phyloP scores from a whole-genome alignment of 805 yeast species.

The Candida sonorensis region DNA sequence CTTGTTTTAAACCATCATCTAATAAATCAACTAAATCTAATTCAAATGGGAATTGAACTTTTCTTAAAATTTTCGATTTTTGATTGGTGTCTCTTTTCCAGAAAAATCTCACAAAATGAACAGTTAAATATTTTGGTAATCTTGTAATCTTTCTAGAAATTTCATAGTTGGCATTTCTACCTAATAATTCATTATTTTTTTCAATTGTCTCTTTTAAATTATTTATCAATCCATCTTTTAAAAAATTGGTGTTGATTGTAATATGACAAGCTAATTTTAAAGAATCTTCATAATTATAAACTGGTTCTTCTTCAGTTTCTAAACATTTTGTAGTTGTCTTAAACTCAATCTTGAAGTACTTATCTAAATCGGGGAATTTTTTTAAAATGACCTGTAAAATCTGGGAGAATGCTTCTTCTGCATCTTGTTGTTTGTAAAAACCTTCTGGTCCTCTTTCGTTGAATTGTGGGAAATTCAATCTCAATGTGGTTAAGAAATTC shows the following conservation, averaged over 20 bases:
- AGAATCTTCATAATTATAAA: constrained; percentile 46
- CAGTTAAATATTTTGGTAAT: constrained; percentile 81
- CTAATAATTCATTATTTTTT: constrained; percentile 66
- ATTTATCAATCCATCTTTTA: constrained; percentile 74
- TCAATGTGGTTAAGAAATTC: constrained; percentile 55
- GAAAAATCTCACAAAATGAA: constrained; percentile 89
- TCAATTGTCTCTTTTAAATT: constrained; percentile 73
- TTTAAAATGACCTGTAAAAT: constrained; percentile 47
- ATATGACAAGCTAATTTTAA: constrained; percentile 86
- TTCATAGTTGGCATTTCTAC: constrained; percentile 64
- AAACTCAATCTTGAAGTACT: constrained; percentile 59
- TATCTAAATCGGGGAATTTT: constrained; percentile 45
- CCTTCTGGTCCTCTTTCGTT: constrained; percentile 72
- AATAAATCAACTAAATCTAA: constrained; percentile 82
- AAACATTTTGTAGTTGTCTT: constrained; percentile 58
- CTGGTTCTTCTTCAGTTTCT: constrained; percentile 39
- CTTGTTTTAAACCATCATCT: constrained; percentile 65
- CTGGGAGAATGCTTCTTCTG: constrained; percentile 91
- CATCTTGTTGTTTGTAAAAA: constrained; percentile 89
- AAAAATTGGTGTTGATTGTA: constrained; percentile 73
- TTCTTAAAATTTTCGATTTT: constrained; percentile 89
- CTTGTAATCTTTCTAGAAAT: constrained; percentile 56
- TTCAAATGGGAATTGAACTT: constrained; percentile 91
- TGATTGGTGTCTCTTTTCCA: constrained; percentile 91
- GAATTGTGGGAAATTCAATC: constrained; percentile 79